A percentile compares a stretch with the other conserved stretches of the same genome.
phyloP scores from a whole-genome alignment of 768 basidiomycete species.

The Auriculariales sp. region DNA sequence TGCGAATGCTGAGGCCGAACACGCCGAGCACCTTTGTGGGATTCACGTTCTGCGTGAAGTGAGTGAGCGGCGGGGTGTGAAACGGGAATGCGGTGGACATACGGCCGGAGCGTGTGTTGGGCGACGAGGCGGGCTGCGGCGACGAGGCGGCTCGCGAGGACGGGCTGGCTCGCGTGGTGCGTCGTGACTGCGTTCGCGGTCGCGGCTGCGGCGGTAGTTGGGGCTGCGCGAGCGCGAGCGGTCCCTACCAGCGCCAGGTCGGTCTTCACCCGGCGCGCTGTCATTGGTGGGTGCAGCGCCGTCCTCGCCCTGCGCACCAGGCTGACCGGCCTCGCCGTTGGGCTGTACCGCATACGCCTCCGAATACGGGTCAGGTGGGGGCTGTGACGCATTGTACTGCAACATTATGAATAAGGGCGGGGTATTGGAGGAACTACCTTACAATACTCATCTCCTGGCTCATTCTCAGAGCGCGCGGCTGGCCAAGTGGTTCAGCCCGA shows the following conservation, averaged over 20 bases:
- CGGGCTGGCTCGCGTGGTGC: too few species aligned
- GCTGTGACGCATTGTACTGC: slow-evolving; percentile 47
- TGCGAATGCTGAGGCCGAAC: slow-evolving; percentile 96
- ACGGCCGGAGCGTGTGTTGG: slow-evolving; percentile 65
- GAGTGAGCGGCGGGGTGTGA: slow-evolving; percentile 19
- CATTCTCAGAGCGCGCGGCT: too few species aligned
- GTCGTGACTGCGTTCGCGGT: slow-evolving; percentile 9
- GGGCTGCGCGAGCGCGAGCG: slow-evolving; percentile 69
- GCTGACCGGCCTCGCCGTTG: slow-evolving; percentile 22
- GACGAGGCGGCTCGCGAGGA: slow-evolving; percentile 26
- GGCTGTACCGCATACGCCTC: slow-evolving; percentile 59
- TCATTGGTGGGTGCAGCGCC: slow-evolving; percentile 20
- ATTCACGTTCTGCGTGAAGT: slow-evolving; percentile 59
- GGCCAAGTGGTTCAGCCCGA: too few species aligned
- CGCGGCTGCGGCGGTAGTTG: slow-evolving; percentile 34
- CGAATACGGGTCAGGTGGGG: slow-evolving; percentile 64
- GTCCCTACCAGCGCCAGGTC: slow-evolving; percentile 17
- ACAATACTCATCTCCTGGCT: too few species aligned
- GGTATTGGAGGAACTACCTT: too few species aligned
- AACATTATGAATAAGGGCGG: too few species aligned
- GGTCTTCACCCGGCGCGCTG: slow-evolving; percentile 22
- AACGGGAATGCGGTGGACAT: slow-evolving; percentile 18
- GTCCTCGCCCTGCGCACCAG: too few species aligned
- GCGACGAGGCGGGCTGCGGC: slow-evolving; percentile 43
- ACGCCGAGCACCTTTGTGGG: slow-evolving; percentile 86